Evolutionary conservation across 495 filamentous ascomycete species (phyloP), one percentile per base, ranked within the genome.

Genomic region (Umbilicaria muhlenbergii): DNA sequence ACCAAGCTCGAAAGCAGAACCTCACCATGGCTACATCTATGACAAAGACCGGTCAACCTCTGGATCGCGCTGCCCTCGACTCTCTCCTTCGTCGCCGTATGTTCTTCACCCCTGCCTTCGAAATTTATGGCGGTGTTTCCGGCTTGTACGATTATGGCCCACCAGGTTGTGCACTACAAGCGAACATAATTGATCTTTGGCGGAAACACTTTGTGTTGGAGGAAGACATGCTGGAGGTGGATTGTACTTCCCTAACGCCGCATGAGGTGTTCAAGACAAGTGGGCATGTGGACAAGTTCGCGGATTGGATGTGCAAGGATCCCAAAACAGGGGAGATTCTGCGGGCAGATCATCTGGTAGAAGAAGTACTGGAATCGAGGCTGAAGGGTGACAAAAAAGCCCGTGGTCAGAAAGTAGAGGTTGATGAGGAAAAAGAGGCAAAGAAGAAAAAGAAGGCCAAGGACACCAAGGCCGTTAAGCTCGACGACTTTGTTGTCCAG

Each of bases 231-330:
- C 68, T 92, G 36, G 85, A 92, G 64, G 75, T 92, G 34, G 85
- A 92, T 60, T 87, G 81, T 60, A 84, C 77, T 11, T 83, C 82
- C 60, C 59, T 92, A 51, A 92, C 85, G 42, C 91, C 91, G 17
- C 72, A 86, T 47, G 83, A 89, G 34, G 84, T 96, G 11, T 70
- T 98, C 37, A 94, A 95, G 74, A 96, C 91, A 18, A 86, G 79
- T 57, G 91, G 92, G 46, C 91, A 98, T 63, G 91, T 96, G 41
- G 91, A 95, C 51, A 92, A 92, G 61, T 98, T 96, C 60, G 82
- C 86, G 51, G 92, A 96, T 60, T 95, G 85, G 85, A 94, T 95
- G 88, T 93, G 86, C 77, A 95, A 95, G 63, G 91, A 98, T 60
- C 86, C 87, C 42, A 91, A 93, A 68, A 91, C 81, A 52, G 91